Evolutionary conservation across 495 filamentous ascomycete species (phyloP).

Genomic region (Penicillium robsamsonii): DNA sequence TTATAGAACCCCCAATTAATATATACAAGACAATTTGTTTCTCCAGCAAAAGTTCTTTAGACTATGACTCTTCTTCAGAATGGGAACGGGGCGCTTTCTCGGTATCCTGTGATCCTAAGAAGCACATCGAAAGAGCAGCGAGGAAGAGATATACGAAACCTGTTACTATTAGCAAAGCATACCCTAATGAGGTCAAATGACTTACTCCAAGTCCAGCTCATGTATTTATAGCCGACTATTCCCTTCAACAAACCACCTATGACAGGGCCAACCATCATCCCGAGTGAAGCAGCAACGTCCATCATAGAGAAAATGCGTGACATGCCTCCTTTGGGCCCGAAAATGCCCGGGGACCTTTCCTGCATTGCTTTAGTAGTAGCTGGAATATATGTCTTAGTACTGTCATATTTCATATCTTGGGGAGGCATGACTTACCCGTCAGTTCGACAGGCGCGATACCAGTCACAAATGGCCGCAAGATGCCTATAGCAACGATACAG

Average conservation of each 20-base stretch:
- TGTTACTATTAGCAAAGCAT: background rate
- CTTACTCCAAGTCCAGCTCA: conserved; percentile 1
- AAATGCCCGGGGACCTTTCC: conserved; percentile 11
- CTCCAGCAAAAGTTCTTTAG: no score
- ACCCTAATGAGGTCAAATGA: background rate
- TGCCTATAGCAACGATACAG: conserved; percentile 6
- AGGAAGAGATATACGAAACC: background rate
- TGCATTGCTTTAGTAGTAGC: conserved; percentile 10
- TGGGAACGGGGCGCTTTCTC: background rate
- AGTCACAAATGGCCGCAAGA: conserved; percentile 11
- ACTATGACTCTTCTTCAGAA: background rate
- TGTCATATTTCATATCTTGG: background rate
- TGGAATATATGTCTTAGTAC: background rate
- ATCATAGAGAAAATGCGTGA: conserved; percentile 26
- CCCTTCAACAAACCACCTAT: background rate
- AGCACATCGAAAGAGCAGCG: background rate
- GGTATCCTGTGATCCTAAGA: background rate
- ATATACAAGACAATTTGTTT: background rate
- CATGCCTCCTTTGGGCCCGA: conserved; percentile 19
- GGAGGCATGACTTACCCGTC: background rate
- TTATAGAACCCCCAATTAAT: background rate
- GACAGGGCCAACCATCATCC: background rate
- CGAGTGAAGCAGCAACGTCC: conserved; percentile 15
- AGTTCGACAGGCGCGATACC: conserved; percentile 10
- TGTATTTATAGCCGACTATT: background rate